phyloP scores from a whole-genome alignment of 2,329 filamentous ascomycete species.

The Byssothecium circinans region DNA sequence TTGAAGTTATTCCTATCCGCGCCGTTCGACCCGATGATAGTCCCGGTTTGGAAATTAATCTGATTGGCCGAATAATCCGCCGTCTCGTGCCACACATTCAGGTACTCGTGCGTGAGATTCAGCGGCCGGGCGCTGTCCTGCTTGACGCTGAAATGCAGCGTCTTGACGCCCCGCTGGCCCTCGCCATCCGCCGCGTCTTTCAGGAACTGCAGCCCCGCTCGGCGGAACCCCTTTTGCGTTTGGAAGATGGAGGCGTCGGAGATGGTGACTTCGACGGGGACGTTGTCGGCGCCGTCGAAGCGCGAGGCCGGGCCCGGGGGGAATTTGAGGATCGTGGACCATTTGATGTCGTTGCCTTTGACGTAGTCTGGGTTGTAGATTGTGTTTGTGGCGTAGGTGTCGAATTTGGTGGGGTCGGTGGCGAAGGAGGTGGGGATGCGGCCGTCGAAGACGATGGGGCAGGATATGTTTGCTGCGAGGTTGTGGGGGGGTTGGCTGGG shows the following conservation, averaged over 20 bases:
- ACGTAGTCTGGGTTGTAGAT: conserved; percentile 58
- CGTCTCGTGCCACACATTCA: conserved; percentile 47
- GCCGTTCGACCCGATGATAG: conserved; percentile 51
- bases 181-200: conserved; percentile 55
- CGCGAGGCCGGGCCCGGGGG: conserved; percentile 47
- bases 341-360: conserved; percentile 56
- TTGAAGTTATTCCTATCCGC: conserved; percentile 53
- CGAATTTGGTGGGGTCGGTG: conserved; percentile 31
- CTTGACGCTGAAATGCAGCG: conserved; percentile 62
- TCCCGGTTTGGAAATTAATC: conserved; percentile 57
- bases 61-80: conserved; percentile 47
- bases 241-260: conserved; percentile 62
- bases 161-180: conserved; percentile 60
- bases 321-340: conserved; percentile 55
- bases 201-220: conserved; percentile 59
- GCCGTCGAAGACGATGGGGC: conserved; percentile 43
- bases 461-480: conserved; percentile 25
- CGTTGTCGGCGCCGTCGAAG: conserved; percentile 50
- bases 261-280: conserved; percentile 59
- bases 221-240: conserved; percentile 63
- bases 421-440: conserved; percentile 31
- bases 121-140: conserved; percentile 56
- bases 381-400: conserved; percentile 36
- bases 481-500: conserved; percentile 11
- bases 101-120: conserved; percentile 64